Base-by-base conservation (phyloP, 1,139 yeast genomes). In the Meyerozyma guilliermondii region DNA sequence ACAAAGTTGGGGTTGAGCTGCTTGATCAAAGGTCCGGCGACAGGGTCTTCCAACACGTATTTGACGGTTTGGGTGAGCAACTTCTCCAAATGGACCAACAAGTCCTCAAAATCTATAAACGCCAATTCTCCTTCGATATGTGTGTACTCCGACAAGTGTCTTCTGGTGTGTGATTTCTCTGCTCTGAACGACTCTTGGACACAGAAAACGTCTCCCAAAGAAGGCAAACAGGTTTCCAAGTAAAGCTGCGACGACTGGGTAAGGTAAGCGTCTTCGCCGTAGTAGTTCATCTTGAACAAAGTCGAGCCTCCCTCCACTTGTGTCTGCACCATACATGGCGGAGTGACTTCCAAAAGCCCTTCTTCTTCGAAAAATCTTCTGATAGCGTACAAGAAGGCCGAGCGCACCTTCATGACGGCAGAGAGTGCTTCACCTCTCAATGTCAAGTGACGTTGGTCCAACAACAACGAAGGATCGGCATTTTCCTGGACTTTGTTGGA, bases 261-360 rank as follows among this genome's bases (percentile, higher is more conserved):
- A 59, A 94, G 76, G 68, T 74, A 94, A 13, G 98, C 98, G 64
- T 91, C 94, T 71, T 92, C 96, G 41, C 97, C 98, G 63, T 94
- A 94, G 73, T 94, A 94, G 63, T 87, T 86, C 74, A 94, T 74
- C 57, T 84, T 82, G 74, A 94, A 94, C 61, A 94, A 76, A 14
- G 98, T 94, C 28, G 97, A 86, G 43, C 99, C 99, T 64, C 99
- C 98, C 73, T 94, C 99, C 47, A 94, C 99, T 73, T 92, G 98
- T 38, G 97, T 91, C 71, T 94, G 98, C 46, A 94, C 99, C 98
- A 94, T 91, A 70, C 98, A 91, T 58, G 99, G 99, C 40, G 98
- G 98, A 31, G 98, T 92, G 47, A 94, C 97, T 74, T 94, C 99
- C 38, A 81, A 71, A 45, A 89, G 62, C 35, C 81, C 79, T 68